Conservation (phyloP, 2,329 filamentous ascomycete species). For the Ophidiomyces ophidiicola region DNA sequence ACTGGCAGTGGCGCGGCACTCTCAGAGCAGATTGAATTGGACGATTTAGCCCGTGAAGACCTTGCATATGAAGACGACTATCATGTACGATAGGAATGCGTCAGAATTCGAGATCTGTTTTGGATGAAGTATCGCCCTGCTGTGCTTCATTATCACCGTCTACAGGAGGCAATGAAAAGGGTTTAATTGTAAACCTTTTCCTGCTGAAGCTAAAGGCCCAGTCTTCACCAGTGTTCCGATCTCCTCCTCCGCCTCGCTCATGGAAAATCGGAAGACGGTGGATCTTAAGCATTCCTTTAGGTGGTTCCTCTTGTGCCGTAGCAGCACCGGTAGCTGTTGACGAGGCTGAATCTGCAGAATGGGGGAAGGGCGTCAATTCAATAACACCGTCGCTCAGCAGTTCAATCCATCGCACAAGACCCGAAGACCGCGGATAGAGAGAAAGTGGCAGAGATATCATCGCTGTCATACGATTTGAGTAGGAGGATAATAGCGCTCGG, state of each 20-base stretch:
- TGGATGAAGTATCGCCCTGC: constrained; percentile 30
- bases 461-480: constrained; percentile 53
- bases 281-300: constrained; percentile 74
- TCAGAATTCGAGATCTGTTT: constrained; percentile 60
- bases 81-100: constrained; percentile 4
- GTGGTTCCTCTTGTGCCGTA: constrained; percentile 55
- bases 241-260: constrained; percentile 72
- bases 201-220: constrained; percentile 82
- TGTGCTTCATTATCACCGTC: constrained; percentile 60
- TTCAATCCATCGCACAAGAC: constrained; percentile 76
- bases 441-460: constrained; percentile 68
- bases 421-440: constrained; percentile 62
- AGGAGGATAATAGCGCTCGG: constrained; percentile 58
- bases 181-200: constrained; percentile 70
- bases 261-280: constrained; percentile 75
- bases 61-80: constrained; percentile 17
- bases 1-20: constrained; percentile 42
- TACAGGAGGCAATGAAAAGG: constrained; percentile 77
- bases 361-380: constrained; percentile 66
- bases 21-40: constrained; percentile 52
- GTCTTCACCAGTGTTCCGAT: constrained; percentile 62
- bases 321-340: constrained; percentile 41
- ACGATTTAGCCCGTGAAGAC: constrained; percentile 44
- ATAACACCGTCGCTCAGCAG: constrained; percentile 72
- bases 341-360: constrained; percentile 37